These are phyloP conservation scores for Leccinum subspadiceum DNA, from an alignment of 1,284 basidiomycete genomes.

Conservation along the genomic window DNA sequence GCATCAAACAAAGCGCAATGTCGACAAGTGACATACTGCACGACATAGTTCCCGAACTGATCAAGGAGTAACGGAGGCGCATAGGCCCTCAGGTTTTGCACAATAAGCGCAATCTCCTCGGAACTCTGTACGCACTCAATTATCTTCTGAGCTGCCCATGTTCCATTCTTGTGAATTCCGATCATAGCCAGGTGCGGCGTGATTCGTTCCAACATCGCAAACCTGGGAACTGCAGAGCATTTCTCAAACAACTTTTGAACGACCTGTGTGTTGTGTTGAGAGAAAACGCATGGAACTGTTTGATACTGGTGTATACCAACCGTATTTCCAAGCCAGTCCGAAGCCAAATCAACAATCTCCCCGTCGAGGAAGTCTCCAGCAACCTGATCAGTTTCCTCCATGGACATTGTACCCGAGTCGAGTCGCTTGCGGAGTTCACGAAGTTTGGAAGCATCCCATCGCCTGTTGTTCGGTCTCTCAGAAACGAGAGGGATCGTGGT, in stretches of 20 bases:
- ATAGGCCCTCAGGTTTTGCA: constrained; percentile 86
- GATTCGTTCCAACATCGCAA: constrained; percentile 91
- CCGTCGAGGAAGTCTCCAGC: constrained; percentile 89
- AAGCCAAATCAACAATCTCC: constrained; percentile 91
- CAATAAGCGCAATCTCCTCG: constrained; percentile 85
- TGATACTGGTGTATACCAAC: constrained; percentile 43
- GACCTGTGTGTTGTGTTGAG: constrained; percentile 45
- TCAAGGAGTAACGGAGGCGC: constrained; percentile 93
- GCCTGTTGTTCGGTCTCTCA: constrained; percentile 79
- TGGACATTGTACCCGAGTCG: constrained; percentile 74
- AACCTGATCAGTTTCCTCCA: constrained; percentile 89
- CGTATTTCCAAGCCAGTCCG: constrained; percentile 98
- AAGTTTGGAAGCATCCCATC: constrained; percentile 92
- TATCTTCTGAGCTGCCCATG: constrained; percentile 99
- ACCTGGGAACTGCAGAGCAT: constrained; percentile 74
- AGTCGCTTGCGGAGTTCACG: constrained; percentile 89
- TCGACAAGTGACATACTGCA: constrained; percentile 62
- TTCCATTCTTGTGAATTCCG: constrained; percentile 99
- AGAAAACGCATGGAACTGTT: constrained; percentile 9
- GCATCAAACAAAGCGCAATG: not conserved
- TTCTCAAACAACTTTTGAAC: constrained; percentile 97
- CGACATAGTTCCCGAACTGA: constrained; percentile 98
- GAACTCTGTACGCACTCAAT: constrained; percentile 92
- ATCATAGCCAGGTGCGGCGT: constrained; percentile 95
- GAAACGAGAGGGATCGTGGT: constrained; percentile 86